Percentiles rank a stretch among this genome's conserved stretches.
phyloP scores from a whole-genome alignment of 306 rosid species.

The Quercus engelmannii region DNA sequence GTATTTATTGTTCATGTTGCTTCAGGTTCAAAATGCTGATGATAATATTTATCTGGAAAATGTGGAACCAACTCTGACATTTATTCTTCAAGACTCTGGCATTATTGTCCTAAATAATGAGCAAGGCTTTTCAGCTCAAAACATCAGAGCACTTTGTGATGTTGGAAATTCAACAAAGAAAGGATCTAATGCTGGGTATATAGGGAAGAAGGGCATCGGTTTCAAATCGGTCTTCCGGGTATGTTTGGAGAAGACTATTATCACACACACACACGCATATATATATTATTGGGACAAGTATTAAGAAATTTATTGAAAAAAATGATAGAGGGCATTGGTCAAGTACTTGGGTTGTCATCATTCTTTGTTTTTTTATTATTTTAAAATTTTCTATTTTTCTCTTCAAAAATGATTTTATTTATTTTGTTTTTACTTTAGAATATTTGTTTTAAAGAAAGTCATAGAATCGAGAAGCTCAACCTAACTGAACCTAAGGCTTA shows the following conservation, averaged over 20 bases:
- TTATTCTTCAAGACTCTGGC: slow-evolving; percentile 75
- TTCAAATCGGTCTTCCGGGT: slow-evolving; percentile 97
- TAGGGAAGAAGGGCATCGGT: slow-evolving; percentile 97
- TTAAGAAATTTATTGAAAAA: not conserved
- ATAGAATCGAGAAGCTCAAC: not conserved
- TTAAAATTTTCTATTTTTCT: no score
- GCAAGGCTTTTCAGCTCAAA: slow-evolving; percentile 75
- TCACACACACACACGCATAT: no score
- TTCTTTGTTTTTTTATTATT: not conserved
- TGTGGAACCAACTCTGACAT: slow-evolving; percentile 81
- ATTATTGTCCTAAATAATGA: slow-evolving; percentile 86
- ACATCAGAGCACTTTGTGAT: slow-evolving; percentile 93
- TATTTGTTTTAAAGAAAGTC: not conserved
- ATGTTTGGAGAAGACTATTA: slow-evolving; percentile 21
- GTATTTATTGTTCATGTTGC: slow-evolving; percentile 26
- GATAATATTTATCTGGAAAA: slow-evolving; percentile 75
- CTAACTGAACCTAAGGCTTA: not conserved
- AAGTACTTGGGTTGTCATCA: not conserved
- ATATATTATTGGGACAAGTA: not conserved
- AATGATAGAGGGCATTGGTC: not conserved
- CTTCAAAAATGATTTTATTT: not conserved
- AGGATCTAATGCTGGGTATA: slow-evolving; percentile 85
- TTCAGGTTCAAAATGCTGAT: slow-evolving; percentile 98
- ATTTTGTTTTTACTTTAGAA: not conserved
- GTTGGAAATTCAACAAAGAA: slow-evolving; percentile 96